A percentile compares a stretch with the other conserved stretches of the same genome.
phyloP scores from a whole-genome alignment of 2,329 filamentous ascomycete genomes.

The Aureobasidium namibiae region DNA sequence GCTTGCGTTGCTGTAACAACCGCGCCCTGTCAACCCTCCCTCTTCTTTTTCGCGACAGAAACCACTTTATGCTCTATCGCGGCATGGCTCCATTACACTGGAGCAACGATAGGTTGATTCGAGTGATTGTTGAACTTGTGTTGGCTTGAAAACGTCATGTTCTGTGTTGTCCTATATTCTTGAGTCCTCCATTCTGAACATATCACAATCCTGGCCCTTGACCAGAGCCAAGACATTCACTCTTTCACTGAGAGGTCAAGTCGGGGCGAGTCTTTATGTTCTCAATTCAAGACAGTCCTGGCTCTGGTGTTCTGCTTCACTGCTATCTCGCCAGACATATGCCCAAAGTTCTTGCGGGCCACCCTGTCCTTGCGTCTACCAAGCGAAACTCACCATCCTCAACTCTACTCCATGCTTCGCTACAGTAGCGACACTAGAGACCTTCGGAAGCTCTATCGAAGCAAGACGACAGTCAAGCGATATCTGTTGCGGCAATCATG shows the following conservation, averaged over 20 bases:
- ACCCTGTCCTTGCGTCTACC: not conserved
- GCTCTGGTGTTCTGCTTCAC: no score
- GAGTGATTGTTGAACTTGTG: not conserved
- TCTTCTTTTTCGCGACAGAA: no score
- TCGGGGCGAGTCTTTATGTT: no score
- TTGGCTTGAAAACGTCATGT: not conserved
- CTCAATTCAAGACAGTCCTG: no score
- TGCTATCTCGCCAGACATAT: no score
- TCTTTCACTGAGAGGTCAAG: no score
- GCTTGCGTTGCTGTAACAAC: slow-evolving; percentile 8
- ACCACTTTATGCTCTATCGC: not conserved
- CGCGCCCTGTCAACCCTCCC: not conserved
- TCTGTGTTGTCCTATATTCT: not conserved
- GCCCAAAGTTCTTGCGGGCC: not conserved
- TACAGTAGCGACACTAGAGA: no score
- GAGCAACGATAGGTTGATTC: not conserved
- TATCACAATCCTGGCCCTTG: not conserved
- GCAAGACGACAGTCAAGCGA: no score
- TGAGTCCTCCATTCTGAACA: not conserved
- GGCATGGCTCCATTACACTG: not conserved
- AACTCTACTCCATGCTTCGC: not conserved
- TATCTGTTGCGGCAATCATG: no score
- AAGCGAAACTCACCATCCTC: not conserved
- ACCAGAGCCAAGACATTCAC: no score
- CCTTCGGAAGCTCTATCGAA: no score